Evolutionary conservation across 768 basidiomycete genomes (phyloP).

Genomic region (Tricholoma furcatifolium): DNA sequence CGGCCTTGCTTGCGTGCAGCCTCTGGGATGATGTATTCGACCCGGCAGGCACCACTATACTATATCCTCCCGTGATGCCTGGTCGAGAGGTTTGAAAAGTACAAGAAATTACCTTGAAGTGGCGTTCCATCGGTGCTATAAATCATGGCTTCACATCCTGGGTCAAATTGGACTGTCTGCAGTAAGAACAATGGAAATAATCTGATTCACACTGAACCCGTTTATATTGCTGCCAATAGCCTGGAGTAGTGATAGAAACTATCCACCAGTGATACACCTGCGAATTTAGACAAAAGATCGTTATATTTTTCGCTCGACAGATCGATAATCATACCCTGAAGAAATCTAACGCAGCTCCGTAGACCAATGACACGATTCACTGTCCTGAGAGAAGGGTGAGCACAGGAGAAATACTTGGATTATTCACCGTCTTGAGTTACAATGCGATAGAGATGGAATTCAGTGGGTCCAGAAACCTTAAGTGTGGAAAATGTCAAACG

Average conservation of each 20-base stretch:
- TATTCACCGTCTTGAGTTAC: too few relatives aligned
- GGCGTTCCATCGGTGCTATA: slow-evolving; percentile 77
- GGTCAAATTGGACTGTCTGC: slow-evolving; percentile 88
- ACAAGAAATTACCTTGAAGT: slow-evolving; percentile 55
- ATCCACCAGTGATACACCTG: slow-evolving; percentile 98
- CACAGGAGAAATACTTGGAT: too few relatives aligned
- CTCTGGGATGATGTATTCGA: slow-evolving; percentile 88
- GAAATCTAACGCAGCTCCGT: neutral
- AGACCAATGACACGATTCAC: too few relatives aligned
- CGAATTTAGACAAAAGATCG: neutral
- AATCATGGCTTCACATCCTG: slow-evolving; percentile 94
- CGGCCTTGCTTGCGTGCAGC: slow-evolving; percentile 60
- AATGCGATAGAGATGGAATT: too few relatives aligned
- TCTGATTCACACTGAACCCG: slow-evolving; percentile 72
- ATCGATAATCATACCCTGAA: neutral
- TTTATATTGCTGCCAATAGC: slow-evolving; percentile 79
- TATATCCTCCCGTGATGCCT: slow-evolving; percentile 90
- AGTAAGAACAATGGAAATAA: neutral
- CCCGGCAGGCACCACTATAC: slow-evolving; percentile 86
- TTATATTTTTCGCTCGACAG: neutral
- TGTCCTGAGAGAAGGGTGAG: too few relatives aligned
- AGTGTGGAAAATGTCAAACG: too few relatives aligned
- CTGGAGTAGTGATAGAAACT: slow-evolving; percentile 76
- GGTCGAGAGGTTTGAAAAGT: slow-evolving; percentile 5
- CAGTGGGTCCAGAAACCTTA: too few relatives aligned